phyloP scores from a whole-genome alignment of 805 yeast genomes.

The Pichia sporocuriosa region DNA sequence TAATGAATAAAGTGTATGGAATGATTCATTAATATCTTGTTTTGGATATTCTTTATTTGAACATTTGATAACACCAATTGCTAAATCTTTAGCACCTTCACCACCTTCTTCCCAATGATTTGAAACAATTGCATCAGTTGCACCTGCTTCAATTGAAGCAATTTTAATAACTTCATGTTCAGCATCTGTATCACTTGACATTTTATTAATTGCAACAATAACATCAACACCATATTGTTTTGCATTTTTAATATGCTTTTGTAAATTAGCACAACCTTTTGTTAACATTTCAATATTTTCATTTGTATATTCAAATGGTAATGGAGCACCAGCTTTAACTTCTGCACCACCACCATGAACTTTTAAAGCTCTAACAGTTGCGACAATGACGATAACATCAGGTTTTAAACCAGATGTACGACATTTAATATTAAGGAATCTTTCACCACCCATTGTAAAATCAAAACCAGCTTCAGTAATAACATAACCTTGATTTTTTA shows the following conservation, averaged over 20 bases:
- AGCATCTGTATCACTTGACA: slow-evolving; percentile 71
- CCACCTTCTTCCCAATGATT: slow-evolving; percentile 98
- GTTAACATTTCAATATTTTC: slow-evolving; percentile 76
- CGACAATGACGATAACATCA: slow-evolving; percentile 87
- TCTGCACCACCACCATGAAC: slow-evolving; percentile 97
- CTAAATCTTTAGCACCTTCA: slow-evolving; percentile 76
- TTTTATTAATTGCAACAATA: slow-evolving; percentile 87
- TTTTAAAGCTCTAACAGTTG: slow-evolving; percentile 94
- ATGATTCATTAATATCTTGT: slow-evolving; percentile 34
- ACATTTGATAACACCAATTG: slow-evolving; percentile 75
- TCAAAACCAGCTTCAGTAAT: slow-evolving; percentile 98
- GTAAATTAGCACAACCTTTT: slow-evolving; percentile 79
- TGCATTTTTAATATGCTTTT: slow-evolving; percentile 84
- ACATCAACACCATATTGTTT: slow-evolving; percentile 84
- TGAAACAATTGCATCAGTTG: slow-evolving; percentile 81
- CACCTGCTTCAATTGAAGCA: slow-evolving; percentile 87
- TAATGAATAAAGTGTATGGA: slow-evolving; percentile 63
- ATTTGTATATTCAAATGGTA: slow-evolving; percentile 72
- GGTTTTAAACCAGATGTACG: slow-evolving; percentile 85
- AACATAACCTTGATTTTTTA: slow-evolving; percentile 65
- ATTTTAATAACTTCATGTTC: slow-evolving; percentile 76
- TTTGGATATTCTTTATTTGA: slow-evolving; percentile 37
- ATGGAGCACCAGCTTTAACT: slow-evolving; percentile 85
- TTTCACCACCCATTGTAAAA: slow-evolving; percentile 98
- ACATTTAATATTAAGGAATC: slow-evolving; percentile 93